Conservation (phyloP, 2,329 filamentous ascomycete genomes). For the Ophiocordyceps sinensis region DNA sequence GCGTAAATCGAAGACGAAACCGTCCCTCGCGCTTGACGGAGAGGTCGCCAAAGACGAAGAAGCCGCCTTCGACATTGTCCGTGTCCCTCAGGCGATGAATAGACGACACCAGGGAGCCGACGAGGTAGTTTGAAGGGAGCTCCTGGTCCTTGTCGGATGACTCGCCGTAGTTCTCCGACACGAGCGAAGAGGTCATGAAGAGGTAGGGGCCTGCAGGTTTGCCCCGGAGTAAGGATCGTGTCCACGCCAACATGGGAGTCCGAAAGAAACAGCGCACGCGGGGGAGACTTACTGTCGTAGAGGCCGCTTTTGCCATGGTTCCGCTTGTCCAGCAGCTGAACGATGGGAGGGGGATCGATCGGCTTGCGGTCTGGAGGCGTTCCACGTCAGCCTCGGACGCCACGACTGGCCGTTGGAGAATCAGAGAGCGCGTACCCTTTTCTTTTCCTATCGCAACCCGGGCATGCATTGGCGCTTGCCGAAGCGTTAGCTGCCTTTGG, state of each 20-base stretch:
- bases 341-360: constrained; percentile 74
- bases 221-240: not conserved
- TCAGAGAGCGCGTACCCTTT: constrained; percentile 38
- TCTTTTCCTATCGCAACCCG: constrained; percentile 60
- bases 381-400: not conserved
- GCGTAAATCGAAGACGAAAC: constrained; percentile 60
- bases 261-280: not conserved
- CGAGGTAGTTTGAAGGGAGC: constrained; percentile 34
- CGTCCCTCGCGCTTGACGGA: constrained; percentile 62
- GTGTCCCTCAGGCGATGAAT: constrained; percentile 69
- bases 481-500: constrained; percentile 7
- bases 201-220: constrained; percentile 28
- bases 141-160: constrained; percentile 14
- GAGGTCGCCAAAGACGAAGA: constrained; percentile 84
- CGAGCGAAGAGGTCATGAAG: constrained; percentile 30
- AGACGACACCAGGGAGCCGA: constrained; percentile 66
- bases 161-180: constrained; percentile 26
- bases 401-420: not conserved
- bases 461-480: constrained; percentile 27
- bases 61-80: constrained; percentile 64
- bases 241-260: not conserved
- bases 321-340: constrained; percentile 41
- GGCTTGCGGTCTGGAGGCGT: constrained; percentile 56
- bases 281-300: constrained; percentile 9
- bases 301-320: constrained; percentile 7